These are phyloP conservation scores for Candida pseudoglaebosa DNA, from an alignment of 805 yeast genomes.

Conservation along the genomic window DNA sequence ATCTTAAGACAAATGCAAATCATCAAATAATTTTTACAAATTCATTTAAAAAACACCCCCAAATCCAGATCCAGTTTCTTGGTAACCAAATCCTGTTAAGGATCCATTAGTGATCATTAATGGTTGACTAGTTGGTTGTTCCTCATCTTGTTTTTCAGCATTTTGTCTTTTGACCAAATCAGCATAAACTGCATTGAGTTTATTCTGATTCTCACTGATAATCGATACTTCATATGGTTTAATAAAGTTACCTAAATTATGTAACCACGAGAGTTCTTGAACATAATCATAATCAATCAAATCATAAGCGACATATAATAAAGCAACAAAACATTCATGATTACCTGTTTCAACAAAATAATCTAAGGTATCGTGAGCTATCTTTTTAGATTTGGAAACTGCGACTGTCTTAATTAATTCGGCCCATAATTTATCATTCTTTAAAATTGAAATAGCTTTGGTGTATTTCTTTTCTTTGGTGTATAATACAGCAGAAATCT, in stretches of 20 bases:
- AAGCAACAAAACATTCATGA: slow-evolving; percentile 90
- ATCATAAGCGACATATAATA: slow-evolving; percentile 81
- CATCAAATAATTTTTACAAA: background rate
- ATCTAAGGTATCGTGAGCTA: slow-evolving; percentile 82
- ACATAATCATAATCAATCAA: slow-evolving; percentile 78
- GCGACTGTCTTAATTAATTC: slow-evolving; percentile 94
- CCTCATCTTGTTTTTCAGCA: slow-evolving; percentile 46
- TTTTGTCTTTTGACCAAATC: slow-evolving; percentile 71
- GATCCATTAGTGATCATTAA: slow-evolving; percentile 78
- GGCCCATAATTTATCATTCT: slow-evolving; percentile 90
- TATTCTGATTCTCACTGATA: slow-evolving; percentile 72
- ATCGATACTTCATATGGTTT: slow-evolving; percentile 90
- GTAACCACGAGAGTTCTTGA: slow-evolving; percentile 87
- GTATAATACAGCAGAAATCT: slow-evolving; percentile 90
- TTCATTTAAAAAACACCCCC: slow-evolving; percentile 45
- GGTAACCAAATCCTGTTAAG: slow-evolving; percentile 22
- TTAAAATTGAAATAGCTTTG: slow-evolving; percentile 83
- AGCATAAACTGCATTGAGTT: slow-evolving; percentile 58
- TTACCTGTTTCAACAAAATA: slow-evolving; percentile 97
- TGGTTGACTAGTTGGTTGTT: slow-evolving; percentile 54
- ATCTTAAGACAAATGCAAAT: background rate
- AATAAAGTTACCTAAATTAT: slow-evolving; percentile 74
- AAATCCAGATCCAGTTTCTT: slow-evolving; percentile 52
- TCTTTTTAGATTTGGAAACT: slow-evolving; percentile 68
- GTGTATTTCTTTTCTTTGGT: slow-evolving; percentile 91